Evolutionary conservation across 176 grass and related monocot species (phyloP), one percentile per base, ranked within the genome.

Genomic region (sorghum (Sorghum bicolor)): DNA sequence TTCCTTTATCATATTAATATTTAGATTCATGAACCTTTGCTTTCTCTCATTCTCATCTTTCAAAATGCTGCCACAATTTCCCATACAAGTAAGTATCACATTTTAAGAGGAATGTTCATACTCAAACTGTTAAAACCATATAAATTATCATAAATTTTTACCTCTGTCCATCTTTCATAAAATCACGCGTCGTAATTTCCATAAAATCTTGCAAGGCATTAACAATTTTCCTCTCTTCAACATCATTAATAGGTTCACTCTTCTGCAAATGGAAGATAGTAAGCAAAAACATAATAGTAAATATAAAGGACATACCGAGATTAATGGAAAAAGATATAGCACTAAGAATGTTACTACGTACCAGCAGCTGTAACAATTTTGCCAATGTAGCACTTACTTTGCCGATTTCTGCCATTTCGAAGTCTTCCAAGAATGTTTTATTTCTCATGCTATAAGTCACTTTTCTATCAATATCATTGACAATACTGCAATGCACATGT

Each of bases 191-290:
- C 47, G 74, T 76, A 63, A 94, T 89, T 84, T 94, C 92, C 87
- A 94, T 89, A 64, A 94, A 87, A 80, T 94, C 92, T 84, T 94
- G 92, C 60, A 91, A 68, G 10, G 90, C 87, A 76, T 87, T 94
- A 81, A 89, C 64, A 34, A 94, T 85, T 58, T 89, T 88, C 67
- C 86, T 78, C 40, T 58, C 81, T 31, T 34, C 82, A 81, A 4
- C 45, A 81, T 37, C 77, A 81, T 82, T 78, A 34, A 40, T 86
- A 82, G 75, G 38, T 64, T 80, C 84, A 74, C 36, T 58, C 82
- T 79, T 89, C 92, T 94, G 84, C 41, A 78, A 77, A 87, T 79
- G 83, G 62, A 58, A 72, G 72, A 70, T 62, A 66, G 64, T 37
- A 58, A 55, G 44, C 22, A 81, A 39, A 78, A 71, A 86, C 7